Conservation (phyloP, 208 protist species). For the Trichomonas gallinae region DNA sequence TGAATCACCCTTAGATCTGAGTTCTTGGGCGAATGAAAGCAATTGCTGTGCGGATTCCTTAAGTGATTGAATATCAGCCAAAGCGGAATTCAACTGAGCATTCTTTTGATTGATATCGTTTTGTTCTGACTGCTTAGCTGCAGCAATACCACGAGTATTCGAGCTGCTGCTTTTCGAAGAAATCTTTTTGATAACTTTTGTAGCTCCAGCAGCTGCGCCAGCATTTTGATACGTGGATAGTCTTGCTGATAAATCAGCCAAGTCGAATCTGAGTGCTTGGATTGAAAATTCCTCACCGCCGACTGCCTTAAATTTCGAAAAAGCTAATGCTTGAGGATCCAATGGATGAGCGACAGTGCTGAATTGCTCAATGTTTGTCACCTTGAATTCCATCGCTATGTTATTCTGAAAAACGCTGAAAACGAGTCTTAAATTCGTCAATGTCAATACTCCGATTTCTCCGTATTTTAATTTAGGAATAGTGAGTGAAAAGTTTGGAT, state of each 20-base stretch:
- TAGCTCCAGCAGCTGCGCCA: background rate
- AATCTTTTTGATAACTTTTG: background rate
- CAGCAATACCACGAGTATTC: background rate
- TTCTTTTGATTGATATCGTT: background rate
- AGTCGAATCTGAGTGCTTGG: background rate
- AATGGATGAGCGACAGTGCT: background rate
- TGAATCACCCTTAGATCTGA: background rate
- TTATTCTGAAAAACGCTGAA: background rate
- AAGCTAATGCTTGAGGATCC: background rate
- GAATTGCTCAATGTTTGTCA: background rate
- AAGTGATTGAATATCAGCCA: background rate
- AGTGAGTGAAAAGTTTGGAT: background rate
- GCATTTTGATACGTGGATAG: background rate
- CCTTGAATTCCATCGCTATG: background rate
- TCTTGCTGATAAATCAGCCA: background rate
- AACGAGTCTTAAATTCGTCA: background rate
- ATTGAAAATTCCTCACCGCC: background rate
- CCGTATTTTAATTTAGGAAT: background rate
- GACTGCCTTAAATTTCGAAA: background rate
- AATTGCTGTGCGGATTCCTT: background rate
- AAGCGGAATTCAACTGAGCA: background rate
- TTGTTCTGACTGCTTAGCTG: background rate
- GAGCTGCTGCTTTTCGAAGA: background rate
- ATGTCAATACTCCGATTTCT: background rate
- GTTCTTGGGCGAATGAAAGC: background rate